Evolutionary conservation across 2,329 filamentous ascomycete species (phyloP), one percentile per base, ranked within the genome.

Genomic region (Hypoxylon sp.): DNA sequence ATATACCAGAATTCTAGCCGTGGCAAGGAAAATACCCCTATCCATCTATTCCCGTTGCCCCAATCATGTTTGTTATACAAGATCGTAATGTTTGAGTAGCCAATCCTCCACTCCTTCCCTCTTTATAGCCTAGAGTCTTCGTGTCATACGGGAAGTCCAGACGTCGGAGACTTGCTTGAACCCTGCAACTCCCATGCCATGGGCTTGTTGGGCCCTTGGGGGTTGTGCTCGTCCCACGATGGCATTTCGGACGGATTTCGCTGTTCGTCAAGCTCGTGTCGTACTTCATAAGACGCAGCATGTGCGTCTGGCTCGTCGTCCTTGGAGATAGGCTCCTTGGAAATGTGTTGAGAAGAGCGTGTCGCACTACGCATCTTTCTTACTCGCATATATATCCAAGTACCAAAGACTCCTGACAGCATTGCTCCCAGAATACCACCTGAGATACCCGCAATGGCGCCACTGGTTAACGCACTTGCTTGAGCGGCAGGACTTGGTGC

Each of bases 241-340:
- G 56, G 46, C 56, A 59, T 50, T 18, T 59, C 56, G 11, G 50
- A 35, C 6, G 37, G 46, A 24, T 18, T 17, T 2, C 38, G 41
- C 9, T 50, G 47, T n/a, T 31, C 33, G 9, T 60, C 51, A 18
- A 60, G 37, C 42, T 60, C 56, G 26, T 55, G 38, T 11, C 18
- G 18, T 31, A 15, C 6, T 4, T 17, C n/a, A 3, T 7, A 5
- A n/a, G 31, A 35, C 31, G 31, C n/a, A 35, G 31, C 15, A 17
- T 17, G 17, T 6, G 31, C 5, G n/a, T 3, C 3, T 17, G 31
- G n/a, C n/a, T n/a, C n/a, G n/a, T n/a, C n/a, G n/a, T 6, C 31
- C 1, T 35, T 7, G 8, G 11, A n/a, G 13, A n/a, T 8, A n/a
- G 29, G 29, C 7, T 35, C 7, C 11, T 33, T 15, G n/a, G n/a